These are phyloP conservation scores for Phytophthora chlamydospora DNA, from an alignment of 352 stramenopile species.

Conservation along the genomic window DNA sequence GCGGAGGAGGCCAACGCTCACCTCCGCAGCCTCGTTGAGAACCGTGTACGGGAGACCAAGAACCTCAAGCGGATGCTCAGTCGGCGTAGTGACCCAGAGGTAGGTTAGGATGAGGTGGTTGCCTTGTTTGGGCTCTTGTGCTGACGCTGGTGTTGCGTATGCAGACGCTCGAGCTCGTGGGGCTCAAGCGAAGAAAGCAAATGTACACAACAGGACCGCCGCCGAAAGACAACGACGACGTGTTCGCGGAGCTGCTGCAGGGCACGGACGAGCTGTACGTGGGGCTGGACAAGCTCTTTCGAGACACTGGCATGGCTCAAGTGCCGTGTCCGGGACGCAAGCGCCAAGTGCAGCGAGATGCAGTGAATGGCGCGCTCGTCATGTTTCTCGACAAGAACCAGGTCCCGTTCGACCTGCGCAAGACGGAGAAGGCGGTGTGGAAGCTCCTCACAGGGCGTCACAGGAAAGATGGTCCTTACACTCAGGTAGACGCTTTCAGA, in stretches of 20 bases:
- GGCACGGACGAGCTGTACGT: slow-evolving; percentile 31
- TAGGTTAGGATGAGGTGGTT: not conserved
- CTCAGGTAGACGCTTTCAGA: slow-evolving; percentile 5
- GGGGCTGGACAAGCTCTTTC: slow-evolving; percentile 30
- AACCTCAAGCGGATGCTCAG: slow-evolving; percentile 46
- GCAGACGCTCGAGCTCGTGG: slow-evolving; percentile 31
- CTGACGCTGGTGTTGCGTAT: not conserved
- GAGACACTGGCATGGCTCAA: slow-evolving; percentile 19
- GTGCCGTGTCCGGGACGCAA: slow-evolving; percentile 25
- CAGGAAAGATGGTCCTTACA: slow-evolving; percentile 27
- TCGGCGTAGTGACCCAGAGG: slow-evolving; percentile 29
- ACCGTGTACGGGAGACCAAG: slow-evolving; percentile 35
- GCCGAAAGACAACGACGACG: slow-evolving; percentile 23
- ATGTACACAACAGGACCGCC: slow-evolving; percentile 1
- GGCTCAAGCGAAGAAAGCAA: slow-evolving; percentile 32
- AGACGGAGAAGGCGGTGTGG: slow-evolving; percentile 33
- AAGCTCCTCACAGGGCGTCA: slow-evolving; percentile 27
- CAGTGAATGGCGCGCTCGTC: slow-evolving; percentile 22
- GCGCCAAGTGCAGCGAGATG: slow-evolving; percentile 16
- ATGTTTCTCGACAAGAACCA: slow-evolving; percentile 36
- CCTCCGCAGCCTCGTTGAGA: slow-evolving; percentile 17
- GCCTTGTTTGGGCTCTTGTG: not conserved
- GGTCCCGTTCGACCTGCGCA: slow-evolving; percentile 34
- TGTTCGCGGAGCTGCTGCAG: slow-evolving; percentile 30
- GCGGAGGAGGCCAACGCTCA: slow-evolving; percentile 27